Evolutionary conservation across 1,139 yeast species (phyloP), one percentile per base, ranked within the genome.

Genomic region (Suhomyces coccinellae): DNA sequence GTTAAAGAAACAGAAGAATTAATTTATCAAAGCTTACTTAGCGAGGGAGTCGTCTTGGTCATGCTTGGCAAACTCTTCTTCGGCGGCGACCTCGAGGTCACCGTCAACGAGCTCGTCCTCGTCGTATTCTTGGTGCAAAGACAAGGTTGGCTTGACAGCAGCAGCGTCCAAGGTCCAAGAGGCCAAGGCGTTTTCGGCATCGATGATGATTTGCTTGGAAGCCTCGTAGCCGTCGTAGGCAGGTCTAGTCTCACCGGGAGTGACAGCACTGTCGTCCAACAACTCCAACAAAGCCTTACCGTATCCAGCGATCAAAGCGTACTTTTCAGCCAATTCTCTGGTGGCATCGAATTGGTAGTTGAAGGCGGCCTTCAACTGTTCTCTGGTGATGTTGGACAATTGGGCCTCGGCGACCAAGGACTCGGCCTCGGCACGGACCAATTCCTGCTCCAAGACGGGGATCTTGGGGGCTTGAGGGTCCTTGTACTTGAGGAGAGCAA

Each of bases 171-270:
- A 79, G 57, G 98, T 93, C 99, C 98, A 93, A 56, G 90, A 82
- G 58, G 95, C 93, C 66, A 93, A 82, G 49, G 98, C 96, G 59
- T 85, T 87, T 77, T 93, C 99, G 58, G 96, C 95, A 69, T 93
- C 99, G 64, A 90, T 87, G 62, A 93, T 89, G 71, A 93, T 90
- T 78, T 93, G 98, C 80, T 91, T 91, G 50, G 97, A 87, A 47
- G 97, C 96, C 67, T 93, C 98, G 71, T 90, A 91, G 57, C 99
- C 98, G 65, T 93, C 98, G 71, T 93, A 93, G 51, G 96, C 95
- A 36, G 97, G 95, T 77, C 98, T 89, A 52, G 97, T 88, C 79
- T 93, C 99, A 76, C 99, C 99, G 54, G 99, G 99, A 54, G 98
- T 91, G 56, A 93, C 97, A 52, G 98, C 95, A 57, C 95, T 76